Percentiles rank a stretch among this genome's conserved stretches.
Evolutionary conservation across 176 grass and related monocot species (phyloP).

Genomic region (Musa acuminata): DNA sequence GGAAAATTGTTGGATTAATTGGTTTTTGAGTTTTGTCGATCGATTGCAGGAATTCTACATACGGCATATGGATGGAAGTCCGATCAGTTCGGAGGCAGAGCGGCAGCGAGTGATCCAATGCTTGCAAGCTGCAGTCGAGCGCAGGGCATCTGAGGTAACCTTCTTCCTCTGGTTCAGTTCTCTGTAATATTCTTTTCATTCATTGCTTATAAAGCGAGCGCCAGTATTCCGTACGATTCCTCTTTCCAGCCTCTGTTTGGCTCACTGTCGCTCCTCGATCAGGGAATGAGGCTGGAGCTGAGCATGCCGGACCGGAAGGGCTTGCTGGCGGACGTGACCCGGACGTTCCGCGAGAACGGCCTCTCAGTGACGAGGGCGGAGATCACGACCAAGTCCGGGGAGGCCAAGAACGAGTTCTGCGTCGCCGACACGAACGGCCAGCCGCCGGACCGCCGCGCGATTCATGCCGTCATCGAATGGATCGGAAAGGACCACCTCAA

Average conservation of each 20-base stretch:
- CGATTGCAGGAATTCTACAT: slow-evolving; percentile 62
- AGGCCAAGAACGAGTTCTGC: slow-evolving; percentile 63
- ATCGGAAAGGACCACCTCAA: slow-evolving; percentile 55
- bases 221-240: no score
- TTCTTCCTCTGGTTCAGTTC: no score
- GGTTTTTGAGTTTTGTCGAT: neutral
- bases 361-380: slow-evolving; percentile 80
- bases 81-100: slow-evolving; percentile 79
- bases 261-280: neutral
- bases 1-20: neutral
- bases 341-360: slow-evolving; percentile 87
- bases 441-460: slow-evolving; percentile 48
- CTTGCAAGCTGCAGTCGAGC: slow-evolving; percentile 71
- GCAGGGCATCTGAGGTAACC: slow-evolving; percentile 69
- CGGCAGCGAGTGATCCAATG: slow-evolving; percentile 71
- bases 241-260: no score
- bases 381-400: slow-evolving; percentile 55
- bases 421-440: slow-evolving; percentile 58
- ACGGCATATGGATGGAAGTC: slow-evolving; percentile 53
- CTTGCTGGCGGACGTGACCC: slow-evolving; percentile 85
- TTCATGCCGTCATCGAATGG: slow-evolving; percentile 57
- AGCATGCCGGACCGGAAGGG: slow-evolving; percentile 55
- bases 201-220: slow-evolving; percentile 16
- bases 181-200: neutral
- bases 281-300: slow-evolving; percentile 78